Evolutionary conservation across 805 yeast genomes (phyloP).

Genomic region (Candida ulmi): DNA sequence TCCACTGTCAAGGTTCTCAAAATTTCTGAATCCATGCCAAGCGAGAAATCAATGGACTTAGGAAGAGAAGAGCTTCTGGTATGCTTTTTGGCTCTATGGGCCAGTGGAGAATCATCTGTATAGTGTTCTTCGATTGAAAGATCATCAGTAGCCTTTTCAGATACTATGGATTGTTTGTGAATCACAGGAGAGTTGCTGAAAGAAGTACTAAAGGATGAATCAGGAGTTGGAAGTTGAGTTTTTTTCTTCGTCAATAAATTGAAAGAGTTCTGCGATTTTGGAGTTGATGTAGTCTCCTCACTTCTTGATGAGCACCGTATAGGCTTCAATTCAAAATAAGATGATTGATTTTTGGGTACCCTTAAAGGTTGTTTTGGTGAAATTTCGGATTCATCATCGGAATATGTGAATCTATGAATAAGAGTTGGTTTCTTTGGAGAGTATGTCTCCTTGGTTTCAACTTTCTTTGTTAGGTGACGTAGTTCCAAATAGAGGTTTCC

Average conservation of each 20-base stretch:
- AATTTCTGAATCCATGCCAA: not conserved
- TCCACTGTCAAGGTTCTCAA: not conserved
- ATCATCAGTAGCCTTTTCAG: too few relatives aligned
- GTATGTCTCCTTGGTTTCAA: constrained; percentile 5
- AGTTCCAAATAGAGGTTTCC: constrained; percentile 39
- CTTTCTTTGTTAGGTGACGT: constrained; percentile 24
- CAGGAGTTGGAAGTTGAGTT: constrained; percentile 1
- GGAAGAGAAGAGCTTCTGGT: constrained; percentile 5
- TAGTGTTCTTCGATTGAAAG: not conserved
- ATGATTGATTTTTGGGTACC: not conserved
- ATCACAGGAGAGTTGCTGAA: too few relatives aligned
- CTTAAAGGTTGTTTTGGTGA: not conserved
- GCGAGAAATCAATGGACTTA: not conserved
- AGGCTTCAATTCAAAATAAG: constrained; percentile 11
- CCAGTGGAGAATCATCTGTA: not conserved
- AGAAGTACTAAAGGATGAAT: constrained; percentile 1
- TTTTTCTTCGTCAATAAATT: constrained; percentile 4
- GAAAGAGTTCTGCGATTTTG: constrained; percentile 3
- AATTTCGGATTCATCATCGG: not conserved
- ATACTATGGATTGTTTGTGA: too few relatives aligned
- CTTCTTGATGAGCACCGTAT: constrained; percentile 14
- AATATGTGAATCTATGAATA: not conserved
- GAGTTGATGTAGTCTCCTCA: constrained; percentile 2
- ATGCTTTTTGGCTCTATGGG: not conserved
- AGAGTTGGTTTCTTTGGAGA: not conserved